Evolutionary conservation across 176 grass and related monocot species (phyloP), one percentile per base, ranked within the genome.

Genomic region (Oryza glumipatula): DNA sequence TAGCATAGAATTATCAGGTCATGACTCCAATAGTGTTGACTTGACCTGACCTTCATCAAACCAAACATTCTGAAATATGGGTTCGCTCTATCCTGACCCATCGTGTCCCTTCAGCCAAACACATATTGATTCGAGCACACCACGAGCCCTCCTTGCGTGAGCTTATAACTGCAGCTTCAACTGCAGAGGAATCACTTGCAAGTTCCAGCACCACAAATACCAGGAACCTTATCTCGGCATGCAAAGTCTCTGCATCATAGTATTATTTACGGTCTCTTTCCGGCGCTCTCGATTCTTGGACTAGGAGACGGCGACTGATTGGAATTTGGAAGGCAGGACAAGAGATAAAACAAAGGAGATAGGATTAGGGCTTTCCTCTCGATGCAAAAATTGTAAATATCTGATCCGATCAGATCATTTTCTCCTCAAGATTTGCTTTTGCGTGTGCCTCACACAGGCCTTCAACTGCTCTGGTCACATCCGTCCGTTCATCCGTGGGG

Each of bases 371-470:
- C 1, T 68, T 32, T 32, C 43, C 3, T 9, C 15, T 63, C 30
- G 75, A 39, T 15, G 75, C 56, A 23, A 3, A 77, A 77, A 8
- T 5, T 38, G 17, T 6, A 51, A 75, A 51, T 19, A 74, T 83
- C 70, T 77, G 47, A 49, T 49, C 47, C 47, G 47, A 15, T 14
- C 47, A 3, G 47, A 49, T 49, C 16, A 5, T 56, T 56, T 14
- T 56, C 17, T 21, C 17, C 5, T 56, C 6, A 5, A 56, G 52
- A 19, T 21, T 56, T 56, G 17, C 60, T 72, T 76, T 76, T 35
- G 68, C 89, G 85, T 93, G 94, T 88, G 89, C 78, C 82, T 52
- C 74, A 44, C 87, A 92, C 89, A 92, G 77, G 51, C 47, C 81
- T 85, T 48, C 89, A 88, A 81, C 69, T 79, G 82, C 90, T 77